A percentile compares a stretch with the other conserved stretches of the same genome.
Evolutionary conservation across 495 filamentous ascomycete genomes (phyloP).

Genomic region (Penicillium subrubescens): DNA sequence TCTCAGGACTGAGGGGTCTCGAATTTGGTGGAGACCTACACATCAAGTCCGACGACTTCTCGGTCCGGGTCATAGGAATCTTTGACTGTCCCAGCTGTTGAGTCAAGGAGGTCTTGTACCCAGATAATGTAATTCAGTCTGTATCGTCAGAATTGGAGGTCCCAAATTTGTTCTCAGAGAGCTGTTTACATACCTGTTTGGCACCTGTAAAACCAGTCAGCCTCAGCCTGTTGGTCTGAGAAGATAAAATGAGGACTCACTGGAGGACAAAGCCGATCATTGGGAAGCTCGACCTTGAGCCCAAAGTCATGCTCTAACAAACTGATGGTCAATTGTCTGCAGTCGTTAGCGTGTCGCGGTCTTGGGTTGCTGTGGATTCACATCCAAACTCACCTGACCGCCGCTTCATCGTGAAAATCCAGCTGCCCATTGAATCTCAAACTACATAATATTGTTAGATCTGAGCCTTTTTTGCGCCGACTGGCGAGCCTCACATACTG

Average conservation of each 20-base stretch:
- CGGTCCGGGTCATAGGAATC: slow-evolving; percentile 59
- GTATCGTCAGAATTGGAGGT: slow-evolving; percentile 10
- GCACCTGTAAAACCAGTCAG: slow-evolving; percentile 50
- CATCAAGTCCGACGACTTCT: slow-evolving; percentile 74
- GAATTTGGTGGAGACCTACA: slow-evolving; percentile 42
- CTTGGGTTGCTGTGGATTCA: too few relatives aligned
- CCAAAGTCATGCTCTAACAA: slow-evolving; percentile 76
- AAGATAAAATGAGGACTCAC: slow-evolving; percentile 43
- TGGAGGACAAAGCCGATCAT: slow-evolving; percentile 87
- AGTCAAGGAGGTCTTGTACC: slow-evolving; percentile 84
- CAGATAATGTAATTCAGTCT: slow-evolving; percentile 88
- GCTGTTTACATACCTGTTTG: slow-evolving; percentile 55
- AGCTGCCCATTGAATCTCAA: slow-evolving; percentile 66
- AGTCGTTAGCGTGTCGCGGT: neutral
- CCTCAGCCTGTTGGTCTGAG: neutral
- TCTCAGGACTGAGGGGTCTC: neutral
- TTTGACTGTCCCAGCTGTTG: slow-evolving; percentile 54
- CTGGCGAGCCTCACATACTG: slow-evolving; percentile 36
- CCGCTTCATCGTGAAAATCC: slow-evolving; percentile 78
- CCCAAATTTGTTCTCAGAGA: neutral
- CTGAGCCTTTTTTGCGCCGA: neutral
- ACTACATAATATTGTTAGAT: slow-evolving; percentile 31
- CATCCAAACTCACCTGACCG: slow-evolving; percentile 59
- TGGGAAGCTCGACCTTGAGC: slow-evolving; percentile 67
- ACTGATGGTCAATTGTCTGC: slow-evolving; percentile 76